A percentile compares a stretch with the other conserved stretches of the same genome.
Evolutionary conservation across 1,284 basidiomycete genomes (phyloP).

Genomic region (Trichosporon sp.): DNA sequence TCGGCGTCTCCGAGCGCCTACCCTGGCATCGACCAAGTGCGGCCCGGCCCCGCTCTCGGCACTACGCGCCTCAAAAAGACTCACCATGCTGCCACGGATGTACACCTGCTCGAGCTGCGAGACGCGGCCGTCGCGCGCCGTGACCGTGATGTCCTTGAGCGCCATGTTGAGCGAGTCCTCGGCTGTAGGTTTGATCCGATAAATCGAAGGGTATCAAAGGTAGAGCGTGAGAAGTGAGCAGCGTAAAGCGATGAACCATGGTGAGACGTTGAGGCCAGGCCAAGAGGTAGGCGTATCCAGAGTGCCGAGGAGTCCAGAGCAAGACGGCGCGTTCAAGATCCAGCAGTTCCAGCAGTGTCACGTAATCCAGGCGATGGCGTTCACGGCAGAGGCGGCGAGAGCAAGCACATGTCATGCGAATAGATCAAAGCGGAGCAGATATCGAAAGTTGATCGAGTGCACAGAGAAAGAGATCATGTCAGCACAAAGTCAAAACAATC

Average conservation of each 20-base stretch:
- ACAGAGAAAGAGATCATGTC: neutral
- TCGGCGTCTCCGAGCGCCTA: no score
- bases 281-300: no score
- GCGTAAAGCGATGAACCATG: no score
- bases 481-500: neutral
- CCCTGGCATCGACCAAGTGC: no score
- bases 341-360: no score
- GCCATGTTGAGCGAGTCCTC: constrained; percentile 99
- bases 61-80: constrained; percentile 15
- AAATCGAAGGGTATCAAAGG: neutral
- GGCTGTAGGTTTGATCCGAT: constrained; percentile 57
- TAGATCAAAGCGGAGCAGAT: constrained; percentile 10
- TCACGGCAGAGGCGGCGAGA: no score
- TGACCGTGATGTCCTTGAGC: constrained; percentile 93
- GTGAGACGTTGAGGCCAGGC: no score
- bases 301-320: no score
- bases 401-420: neutral
- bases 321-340: no score
- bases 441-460: neutral
- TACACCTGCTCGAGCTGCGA: constrained; percentile 99
- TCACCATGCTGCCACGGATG: constrained; percentile 88
- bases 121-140: constrained; percentile 94
- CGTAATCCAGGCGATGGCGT: no score
- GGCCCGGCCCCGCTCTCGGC: neutral
- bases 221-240: neutral